phyloP scores from a whole-genome alignment of 768 basidiomycete genomes.

The Mycena sanguinolenta region DNA sequence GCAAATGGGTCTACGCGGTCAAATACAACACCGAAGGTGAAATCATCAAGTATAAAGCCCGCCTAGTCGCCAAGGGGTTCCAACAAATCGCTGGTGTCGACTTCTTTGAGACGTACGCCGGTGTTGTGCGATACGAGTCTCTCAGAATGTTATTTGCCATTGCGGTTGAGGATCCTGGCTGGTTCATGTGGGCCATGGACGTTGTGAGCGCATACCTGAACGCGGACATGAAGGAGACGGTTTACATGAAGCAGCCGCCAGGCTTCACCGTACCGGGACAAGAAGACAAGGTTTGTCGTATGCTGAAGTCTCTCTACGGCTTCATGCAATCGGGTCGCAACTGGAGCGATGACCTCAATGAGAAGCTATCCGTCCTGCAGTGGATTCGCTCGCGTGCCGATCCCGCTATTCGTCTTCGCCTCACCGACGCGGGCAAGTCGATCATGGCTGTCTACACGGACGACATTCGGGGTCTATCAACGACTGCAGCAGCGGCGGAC shows the following conservation, averaged over 20 bases:
- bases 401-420: conserved; percentile 24
- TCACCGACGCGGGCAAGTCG: too few species aligned
- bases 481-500: conserved; percentile 14
- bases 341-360: conserved; percentile 28
- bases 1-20: too few species aligned
- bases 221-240: too few species aligned
- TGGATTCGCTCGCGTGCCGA: conserved; percentile 32
- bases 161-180: conserved; percentile 42
- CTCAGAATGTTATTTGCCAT: too few species aligned
- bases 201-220: conserved; percentile 42
- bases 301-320: too few species aligned
- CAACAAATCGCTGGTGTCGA: conserved; percentile 14
- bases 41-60: too few species aligned
- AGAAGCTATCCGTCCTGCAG: conserved; percentile 10
- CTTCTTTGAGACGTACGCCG: conserved; percentile 21
- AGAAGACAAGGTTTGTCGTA: too few species aligned
- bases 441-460: conserved; percentile 29
- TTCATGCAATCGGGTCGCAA: conserved; percentile 35
- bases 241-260: too few species aligned
- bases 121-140: conserved; percentile 19
- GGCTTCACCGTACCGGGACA: too few species aligned
- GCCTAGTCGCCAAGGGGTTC: too few species aligned
- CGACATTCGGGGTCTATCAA: conserved; percentile 19
- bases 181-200: conserved; percentile 48
- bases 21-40: too few species aligned